Conservation (phyloP, 2,329 filamentous ascomycete species). For the Aspergillus novofumigatus region DNA sequence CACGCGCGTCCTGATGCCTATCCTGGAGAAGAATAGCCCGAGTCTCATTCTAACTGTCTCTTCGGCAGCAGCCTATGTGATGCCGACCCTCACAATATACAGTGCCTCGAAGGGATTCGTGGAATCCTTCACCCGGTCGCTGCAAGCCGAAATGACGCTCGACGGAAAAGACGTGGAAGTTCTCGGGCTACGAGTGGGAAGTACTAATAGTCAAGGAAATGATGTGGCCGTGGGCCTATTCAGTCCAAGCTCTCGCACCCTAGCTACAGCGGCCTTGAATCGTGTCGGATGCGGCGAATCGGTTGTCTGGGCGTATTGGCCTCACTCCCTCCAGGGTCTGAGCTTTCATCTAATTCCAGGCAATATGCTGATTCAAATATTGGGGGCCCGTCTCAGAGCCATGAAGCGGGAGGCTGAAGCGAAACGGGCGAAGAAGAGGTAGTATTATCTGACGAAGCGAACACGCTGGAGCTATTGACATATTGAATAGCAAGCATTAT, state of each 20-base stretch:
- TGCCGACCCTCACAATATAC: constrained; percentile 48
- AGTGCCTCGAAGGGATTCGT: constrained; percentile 46
- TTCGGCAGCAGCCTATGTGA: constrained; percentile 42
- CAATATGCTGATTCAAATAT: not conserved
- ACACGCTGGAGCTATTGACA: not conserved
- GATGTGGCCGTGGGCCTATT: constrained; percentile 21
- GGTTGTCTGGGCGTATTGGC: constrained; percentile 29
- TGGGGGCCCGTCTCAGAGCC: not conserved
- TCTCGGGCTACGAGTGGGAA: constrained; percentile 33
- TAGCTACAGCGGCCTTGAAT: constrained; percentile 31
- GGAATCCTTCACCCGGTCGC: constrained; percentile 35
- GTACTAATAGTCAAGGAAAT: constrained; percentile 26
- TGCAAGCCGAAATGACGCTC: constrained; percentile 42
- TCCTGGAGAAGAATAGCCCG: constrained; percentile 39
- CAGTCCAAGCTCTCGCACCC: constrained; percentile 22
- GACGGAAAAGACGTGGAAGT: constrained; percentile 38
- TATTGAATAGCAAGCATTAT: not conserved
- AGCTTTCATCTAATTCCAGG: constrained; percentile 1
- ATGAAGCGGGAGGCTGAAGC: not conserved
- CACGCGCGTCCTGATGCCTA: constrained; percentile 44
- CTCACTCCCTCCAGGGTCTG: constrained; percentile 26
- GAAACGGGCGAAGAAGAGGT: constrained; percentile 2
- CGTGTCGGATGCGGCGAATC: constrained; percentile 33
- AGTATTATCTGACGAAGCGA: not conserved
- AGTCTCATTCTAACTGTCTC: constrained; percentile 51